Percentiles rank a stretch among this genome's conserved stretches.
These are phyloP conservation scores for Ligustrum vulgare DNA, from an alignment of 257 asterid species.

Conservation along the genomic window DNA sequence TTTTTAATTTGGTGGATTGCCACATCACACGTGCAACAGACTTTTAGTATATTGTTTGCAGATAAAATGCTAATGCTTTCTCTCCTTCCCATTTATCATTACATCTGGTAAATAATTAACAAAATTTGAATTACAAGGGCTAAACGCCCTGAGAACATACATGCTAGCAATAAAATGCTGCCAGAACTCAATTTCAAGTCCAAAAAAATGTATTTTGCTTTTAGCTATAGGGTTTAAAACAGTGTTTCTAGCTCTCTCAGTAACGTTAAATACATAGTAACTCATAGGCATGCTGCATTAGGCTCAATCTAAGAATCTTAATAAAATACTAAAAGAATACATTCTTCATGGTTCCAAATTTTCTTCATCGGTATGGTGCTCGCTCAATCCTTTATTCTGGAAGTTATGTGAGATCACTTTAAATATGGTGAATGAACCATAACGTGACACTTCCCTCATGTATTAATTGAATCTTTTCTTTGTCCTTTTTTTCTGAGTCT, in stretches of 20 bases:
- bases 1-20: slow-evolving; percentile 1
- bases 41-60: not conserved
- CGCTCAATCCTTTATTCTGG: not conserved
- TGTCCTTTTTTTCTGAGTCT: not conserved
- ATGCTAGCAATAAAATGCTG: slow-evolving; percentile 5
- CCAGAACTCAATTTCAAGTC: slow-evolving; percentile 5
- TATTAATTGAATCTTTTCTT: not conserved
- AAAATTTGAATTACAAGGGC: not conserved
- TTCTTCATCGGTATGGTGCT: slow-evolving; percentile 3
- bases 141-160: slow-evolving; percentile 3
- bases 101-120: not conserved
- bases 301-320: not conserved
- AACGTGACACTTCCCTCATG: slow-evolving; percentile 10
- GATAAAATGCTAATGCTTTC: not conserved
- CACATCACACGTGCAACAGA: not conserved
- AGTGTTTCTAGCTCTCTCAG: slow-evolving; percentile 7
- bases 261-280: no score
- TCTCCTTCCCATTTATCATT: slow-evolving; percentile 7
- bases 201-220: not conserved
- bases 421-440: slow-evolving; percentile 2
- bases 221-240: not conserved
- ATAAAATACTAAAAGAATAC: not conserved
- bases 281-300: not conserved
- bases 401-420: not conserved
- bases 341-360: slow-evolving; percentile 2